Percentiles rank a stretch among this genome's conserved stretches.
phyloP scores from a whole-genome alignment of 768 basidiomycete species.

The Dictyophora rubrovolvata region DNA sequence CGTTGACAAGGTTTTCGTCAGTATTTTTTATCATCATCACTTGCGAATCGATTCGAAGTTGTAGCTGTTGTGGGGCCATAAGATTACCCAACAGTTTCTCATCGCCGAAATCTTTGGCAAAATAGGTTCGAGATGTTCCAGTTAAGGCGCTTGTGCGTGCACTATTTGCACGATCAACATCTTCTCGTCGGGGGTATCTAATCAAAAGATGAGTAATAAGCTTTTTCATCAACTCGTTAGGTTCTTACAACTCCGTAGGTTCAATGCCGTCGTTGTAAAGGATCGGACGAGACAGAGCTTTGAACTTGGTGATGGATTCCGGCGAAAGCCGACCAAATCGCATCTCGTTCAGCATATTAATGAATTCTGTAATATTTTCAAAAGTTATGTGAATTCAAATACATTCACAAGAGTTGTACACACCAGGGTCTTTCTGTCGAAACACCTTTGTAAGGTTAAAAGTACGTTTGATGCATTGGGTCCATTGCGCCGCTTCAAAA shows the following conservation, averaged over 20 bases:
- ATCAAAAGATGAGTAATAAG: background rate
- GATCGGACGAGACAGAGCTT: constrained; percentile 56
- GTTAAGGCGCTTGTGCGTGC: constrained; percentile 52
- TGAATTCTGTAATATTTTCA: constrained; percentile 55
- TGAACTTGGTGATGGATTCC: constrained; percentile 64
- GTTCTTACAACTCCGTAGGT: constrained; percentile 78
- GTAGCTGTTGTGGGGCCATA: constrained; percentile 71
- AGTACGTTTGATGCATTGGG: constrained; percentile 58
- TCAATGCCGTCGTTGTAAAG: constrained; percentile 70
- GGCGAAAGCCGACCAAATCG: constrained; percentile 67
- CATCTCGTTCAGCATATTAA: constrained; percentile 98
- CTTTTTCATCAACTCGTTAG: constrained; percentile 10
- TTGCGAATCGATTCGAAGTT: constrained; percentile 71
- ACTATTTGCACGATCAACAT: constrained; percentile 80
- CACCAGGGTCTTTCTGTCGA: constrained; percentile 85
- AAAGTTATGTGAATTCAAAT: background rate
- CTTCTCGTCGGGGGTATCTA: constrained; percentile 86
- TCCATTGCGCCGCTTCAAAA: constrained; percentile 83
- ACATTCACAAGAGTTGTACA: constrained; percentile 14
- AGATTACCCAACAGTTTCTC: constrained; percentile 81
- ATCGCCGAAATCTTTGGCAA: constrained; percentile 53
- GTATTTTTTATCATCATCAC: constrained; percentile 95
- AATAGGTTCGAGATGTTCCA: constrained; percentile 43
- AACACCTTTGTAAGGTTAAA: constrained; percentile 96
- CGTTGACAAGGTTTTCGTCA: constrained; percentile 87